Percentiles rank a stretch among this genome's conserved stretches.
These are phyloP conservation scores for Chamaenerion angustifolium DNA, from an alignment of 345 rosid species.

Conservation along the genomic window DNA sequence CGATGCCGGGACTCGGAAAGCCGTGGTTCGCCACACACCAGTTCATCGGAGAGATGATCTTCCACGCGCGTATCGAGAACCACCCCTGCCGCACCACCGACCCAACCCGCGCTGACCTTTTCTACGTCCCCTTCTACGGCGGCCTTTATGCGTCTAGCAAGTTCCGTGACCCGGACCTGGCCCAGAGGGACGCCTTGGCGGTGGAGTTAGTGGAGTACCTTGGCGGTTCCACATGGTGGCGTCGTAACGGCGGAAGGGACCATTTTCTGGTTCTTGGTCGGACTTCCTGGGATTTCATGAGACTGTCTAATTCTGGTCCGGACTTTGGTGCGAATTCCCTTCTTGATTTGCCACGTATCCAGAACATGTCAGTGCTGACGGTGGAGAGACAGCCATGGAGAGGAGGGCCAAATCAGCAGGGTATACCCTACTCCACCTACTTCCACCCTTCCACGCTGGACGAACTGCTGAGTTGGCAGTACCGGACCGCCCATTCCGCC, in stretches of 20 bases:
- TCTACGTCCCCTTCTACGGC: slow-evolving; percentile 49
- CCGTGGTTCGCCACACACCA: slow-evolving; percentile 48
- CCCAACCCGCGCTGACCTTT: slow-evolving; percentile 24
- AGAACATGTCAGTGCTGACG: slow-evolving; percentile 44
- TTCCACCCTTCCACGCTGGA: slow-evolving; percentile 33
- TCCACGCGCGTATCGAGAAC: slow-evolving; percentile 35
- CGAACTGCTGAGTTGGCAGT: slow-evolving; percentile 32
- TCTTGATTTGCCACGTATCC: slow-evolving; percentile 24
- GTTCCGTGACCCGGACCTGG: slow-evolving; percentile 24
- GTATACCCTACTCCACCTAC: slow-evolving; percentile 50
- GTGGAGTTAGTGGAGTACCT: slow-evolving; percentile 17
- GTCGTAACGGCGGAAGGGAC: slow-evolving; percentile 22
- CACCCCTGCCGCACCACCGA: slow-evolving; percentile 47
- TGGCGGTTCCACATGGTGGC: slow-evolving; percentile 23
- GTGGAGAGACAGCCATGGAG: slow-evolving; percentile 44
- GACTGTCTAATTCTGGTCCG: slow-evolving; percentile 14
- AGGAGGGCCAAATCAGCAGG: slow-evolving; percentile 26
- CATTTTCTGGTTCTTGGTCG: slow-evolving; percentile 46
- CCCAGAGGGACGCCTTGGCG: slow-evolving; percentile 33
- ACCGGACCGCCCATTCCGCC: slow-evolving; percentile 7
- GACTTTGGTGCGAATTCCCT: slow-evolving; percentile 44
- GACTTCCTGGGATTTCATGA: slow-evolving; percentile 56
- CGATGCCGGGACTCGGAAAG: slow-evolving; percentile 7
- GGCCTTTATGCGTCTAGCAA: slow-evolving; percentile 48
- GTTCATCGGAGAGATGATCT: slow-evolving; percentile 50